Conservation (phyloP, 768 basidiomycete genomes). For the Lactarius tabidus region DNA sequence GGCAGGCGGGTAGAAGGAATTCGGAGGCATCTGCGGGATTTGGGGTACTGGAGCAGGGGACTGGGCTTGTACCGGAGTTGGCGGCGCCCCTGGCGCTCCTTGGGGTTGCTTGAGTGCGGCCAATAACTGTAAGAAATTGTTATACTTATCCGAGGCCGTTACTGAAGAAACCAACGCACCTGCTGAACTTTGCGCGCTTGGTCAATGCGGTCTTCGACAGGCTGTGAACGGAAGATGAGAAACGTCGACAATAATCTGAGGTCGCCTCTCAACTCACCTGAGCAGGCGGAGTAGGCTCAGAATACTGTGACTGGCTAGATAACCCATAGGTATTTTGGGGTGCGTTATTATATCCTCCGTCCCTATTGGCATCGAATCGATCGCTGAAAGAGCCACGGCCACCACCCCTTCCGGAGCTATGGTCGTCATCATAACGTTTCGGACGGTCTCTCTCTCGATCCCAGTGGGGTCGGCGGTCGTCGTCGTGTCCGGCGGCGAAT, state of each 20-base stretch:
- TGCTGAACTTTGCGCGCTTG: slow-evolving; percentile 87
- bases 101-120: slow-evolving; percentile 77
- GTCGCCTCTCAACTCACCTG: slow-evolving; percentile 29
- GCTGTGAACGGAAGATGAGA: slow-evolving; percentile 31
- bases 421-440: slow-evolving; percentile 35
- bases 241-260: neutral
- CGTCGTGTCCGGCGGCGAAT: slow-evolving; percentile 20
- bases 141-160: slow-evolving; percentile 1
- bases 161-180: slow-evolving; percentile 31
- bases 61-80: slow-evolving; percentile 33
- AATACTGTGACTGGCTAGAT: slow-evolving; percentile 33
- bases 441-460: slow-evolving; percentile 23
- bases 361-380: slow-evolving; percentile 29
- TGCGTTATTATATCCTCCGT: slow-evolving; percentile 24
- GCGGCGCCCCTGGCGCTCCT: slow-evolving; percentile 37
- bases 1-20: slow-evolving; percentile 45
- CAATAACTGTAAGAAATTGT: slow-evolving; percentile 43
- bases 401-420: slow-evolving; percentile 30
- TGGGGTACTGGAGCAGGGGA: slow-evolving; percentile 27
- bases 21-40: slow-evolving; percentile 29
- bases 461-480: slow-evolving; percentile 23
- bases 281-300: slow-evolving; percentile 29
- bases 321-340: slow-evolving; percentile 27
- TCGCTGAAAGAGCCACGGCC: slow-evolving; percentile 40
- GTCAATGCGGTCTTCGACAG: slow-evolving; percentile 75